Evolutionary conservation across 2,329 filamentous ascomycete genomes (phyloP).

Genomic region (Magnaporthiopsis poae): DNA sequence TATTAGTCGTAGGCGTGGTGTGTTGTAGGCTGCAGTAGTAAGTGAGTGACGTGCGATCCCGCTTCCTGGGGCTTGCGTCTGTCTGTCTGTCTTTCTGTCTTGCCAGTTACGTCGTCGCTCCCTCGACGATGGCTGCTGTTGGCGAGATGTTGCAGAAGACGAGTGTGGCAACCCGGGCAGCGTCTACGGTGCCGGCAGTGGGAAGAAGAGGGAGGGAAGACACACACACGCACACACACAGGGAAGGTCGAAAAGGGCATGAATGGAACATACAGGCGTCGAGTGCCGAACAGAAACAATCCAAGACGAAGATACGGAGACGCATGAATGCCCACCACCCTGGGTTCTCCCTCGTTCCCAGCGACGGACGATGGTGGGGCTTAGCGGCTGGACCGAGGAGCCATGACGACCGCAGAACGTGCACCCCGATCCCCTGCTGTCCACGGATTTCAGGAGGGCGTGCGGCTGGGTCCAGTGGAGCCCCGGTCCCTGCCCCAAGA

Average conservation of each 20-base stretch:
- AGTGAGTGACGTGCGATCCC: neutral
- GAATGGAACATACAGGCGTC: neutral
- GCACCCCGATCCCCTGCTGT: neutral
- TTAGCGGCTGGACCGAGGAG: neutral
- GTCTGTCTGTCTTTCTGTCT: neutral
- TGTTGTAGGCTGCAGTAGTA: neutral
- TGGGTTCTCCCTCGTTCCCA: neutral
- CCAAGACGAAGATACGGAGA: neutral
- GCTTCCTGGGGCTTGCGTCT: neutral
- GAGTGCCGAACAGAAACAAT: neutral
- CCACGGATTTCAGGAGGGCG: neutral
- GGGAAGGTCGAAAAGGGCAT: neutral
- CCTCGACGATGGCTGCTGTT: neutral
- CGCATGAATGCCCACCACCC: neutral
- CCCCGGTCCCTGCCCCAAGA: neutral
- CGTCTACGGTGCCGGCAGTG: neutral
- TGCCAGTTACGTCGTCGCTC: neutral
- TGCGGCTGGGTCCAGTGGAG: neutral
- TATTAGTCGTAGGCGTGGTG: neutral
- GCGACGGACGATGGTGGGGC: too few species aligned
- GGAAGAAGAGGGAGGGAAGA: slow-evolving; percentile 2
- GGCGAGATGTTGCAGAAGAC: neutral
- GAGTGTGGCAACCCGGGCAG: neutral
- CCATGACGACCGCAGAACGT: neutral
- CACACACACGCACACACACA: neutral